These are phyloP conservation scores for Candida broadrunensis DNA, from an alignment of 805 yeast genomes.

Conservation along the genomic window DNA sequence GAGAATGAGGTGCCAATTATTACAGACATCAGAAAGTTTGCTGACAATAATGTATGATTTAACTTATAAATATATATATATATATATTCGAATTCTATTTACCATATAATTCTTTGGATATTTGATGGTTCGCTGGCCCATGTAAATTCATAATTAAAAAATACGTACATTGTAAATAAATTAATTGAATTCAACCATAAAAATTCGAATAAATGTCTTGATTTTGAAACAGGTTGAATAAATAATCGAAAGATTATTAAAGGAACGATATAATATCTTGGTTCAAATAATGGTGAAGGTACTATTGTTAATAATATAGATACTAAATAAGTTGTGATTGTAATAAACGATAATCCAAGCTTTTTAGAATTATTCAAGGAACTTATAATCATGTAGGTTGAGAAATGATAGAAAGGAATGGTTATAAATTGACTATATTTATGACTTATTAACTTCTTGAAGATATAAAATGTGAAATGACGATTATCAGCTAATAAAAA, in stretches of 20 bases:
- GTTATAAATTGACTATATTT: slow-evolving; percentile 45
- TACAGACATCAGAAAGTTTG: not conserved
- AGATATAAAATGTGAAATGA: slow-evolving; percentile 86
- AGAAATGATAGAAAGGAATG: slow-evolving; percentile 72
- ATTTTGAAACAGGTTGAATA: slow-evolving; percentile 11
- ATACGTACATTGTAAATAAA: slow-evolving; percentile 49
- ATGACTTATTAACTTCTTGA: slow-evolving; percentile 59
- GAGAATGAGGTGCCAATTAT: not conserved
- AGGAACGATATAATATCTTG: slow-evolving; percentile 87
- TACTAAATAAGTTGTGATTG: slow-evolving; percentile 48
- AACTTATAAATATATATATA: too few species aligned
- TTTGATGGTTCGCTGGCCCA: slow-evolving; percentile 63
- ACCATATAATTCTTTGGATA: slow-evolving; percentile 89
- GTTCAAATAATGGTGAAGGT: slow-evolving; percentile 93
- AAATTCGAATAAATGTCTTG: slow-evolving; percentile 52
- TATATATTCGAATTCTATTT: slow-evolving; percentile 7
- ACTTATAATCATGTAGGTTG: slow-evolving; percentile 29
- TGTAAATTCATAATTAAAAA: slow-evolving; percentile 56
- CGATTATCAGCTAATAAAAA: slow-evolving; percentile 91
- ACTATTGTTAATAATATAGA: slow-evolving; percentile 62
- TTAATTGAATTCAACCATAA: slow-evolving; percentile 62
- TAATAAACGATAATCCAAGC: slow-evolving; percentile 21
- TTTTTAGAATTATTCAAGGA: slow-evolving; percentile 10
- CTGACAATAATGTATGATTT: not conserved
- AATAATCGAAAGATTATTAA: slow-evolving; percentile 70